Evolutionary conservation across 176 grass and related monocot species (phyloP), one percentile per base, ranked within the genome.

Genomic region (Aegilops umbellulata): DNA sequence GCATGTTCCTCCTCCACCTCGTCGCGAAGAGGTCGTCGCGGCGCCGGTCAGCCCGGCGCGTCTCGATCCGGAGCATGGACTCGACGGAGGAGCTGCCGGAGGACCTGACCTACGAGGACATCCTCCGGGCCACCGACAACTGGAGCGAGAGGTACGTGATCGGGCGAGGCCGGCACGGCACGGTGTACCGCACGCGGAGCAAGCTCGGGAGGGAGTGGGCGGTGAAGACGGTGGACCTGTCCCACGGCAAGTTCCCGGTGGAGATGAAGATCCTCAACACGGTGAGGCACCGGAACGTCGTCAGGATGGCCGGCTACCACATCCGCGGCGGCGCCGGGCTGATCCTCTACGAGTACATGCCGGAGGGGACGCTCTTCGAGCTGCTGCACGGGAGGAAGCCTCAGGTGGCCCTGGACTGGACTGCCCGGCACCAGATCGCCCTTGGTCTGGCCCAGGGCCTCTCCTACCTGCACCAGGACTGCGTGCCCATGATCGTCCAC

Each of bases 91-190:
- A 86, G 13, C 47, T 88, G 26, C 86, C 90, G 3, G 82, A 85
- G 38, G 77, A 88, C 68, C 30, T 92, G 35, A 44, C 82, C 42
- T 88, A 92, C 32, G 77, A 85, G 42, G 90, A 90, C 60, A 90
- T 92, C 75, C 42, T 92, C 44, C 76, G 71, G 15, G 86, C 82
- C 3, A 92, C 90, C 7, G 90, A 88, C 25, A 85, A 88, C 23
- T 88, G 87, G 81, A 92, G 86, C 13, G 90, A 92, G 26, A 92
- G 86, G 69, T 89, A 82, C n/a, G 82, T 92, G 5, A 88, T 92
- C 70, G 90, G 90, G 23, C 84, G 86, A 69, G 90, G 90, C 14
- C 61, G 77, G 3, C 90, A 92, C 1, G 90, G 90, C 13, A 92
- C 82, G 22, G 90, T 92, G 34, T 92, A 92, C 77, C 63, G 69